Evolutionary conservation across 371 early-diverging fungal genomes (phyloP).

Genomic region (Haplosporangium sp.): DNA sequence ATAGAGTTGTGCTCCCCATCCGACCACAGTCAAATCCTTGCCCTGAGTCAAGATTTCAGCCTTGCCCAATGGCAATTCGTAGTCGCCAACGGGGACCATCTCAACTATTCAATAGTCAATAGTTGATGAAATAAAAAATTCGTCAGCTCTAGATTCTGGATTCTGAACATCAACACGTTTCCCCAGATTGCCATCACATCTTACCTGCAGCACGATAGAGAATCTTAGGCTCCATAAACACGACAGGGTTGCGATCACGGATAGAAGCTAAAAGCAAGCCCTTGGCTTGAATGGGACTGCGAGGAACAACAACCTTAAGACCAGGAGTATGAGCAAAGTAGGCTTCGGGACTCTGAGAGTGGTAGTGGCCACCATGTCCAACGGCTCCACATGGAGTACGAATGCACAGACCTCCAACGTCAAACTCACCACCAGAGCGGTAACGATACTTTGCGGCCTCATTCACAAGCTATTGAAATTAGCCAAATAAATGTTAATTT

Average conservation of each 20-base stretch:
- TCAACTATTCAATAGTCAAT: slow-evolving; percentile 74
- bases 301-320: slow-evolving; percentile 93
- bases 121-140: neutral
- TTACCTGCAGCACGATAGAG: slow-evolving; percentile 93
- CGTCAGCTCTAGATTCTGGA: neutral
- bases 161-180: neutral
- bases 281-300: slow-evolving; percentile 97
- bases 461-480: slow-evolving; percentile 83
- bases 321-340: slow-evolving; percentile 97
- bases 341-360: slow-evolving; percentile 96
- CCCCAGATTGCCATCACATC: neutral
- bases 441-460: slow-evolving; percentile 98
- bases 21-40: slow-evolving; percentile 92
- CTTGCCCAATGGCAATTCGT: slow-evolving; percentile 91
- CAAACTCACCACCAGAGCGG: slow-evolving; percentile 93
- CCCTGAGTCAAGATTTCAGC: slow-evolving; percentile 94
- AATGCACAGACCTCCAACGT: slow-evolving; percentile 93
- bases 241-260: slow-evolving; percentile 93
- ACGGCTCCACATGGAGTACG: slow-evolving; percentile 96
- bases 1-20: slow-evolving; percentile 96
- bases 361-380: slow-evolving; percentile 98
- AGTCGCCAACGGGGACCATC: slow-evolving; percentile 95
- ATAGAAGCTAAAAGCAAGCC: slow-evolving; percentile 94
- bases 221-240: slow-evolving; percentile 98
- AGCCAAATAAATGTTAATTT: no score